Percentiles rank a stretch among this genome's conserved stretches.
These are phyloP conservation scores for Rhodotorula kratochvilovae DNA, from an alignment of 768 basidiomycete species.

Conservation along the genomic window DNA sequence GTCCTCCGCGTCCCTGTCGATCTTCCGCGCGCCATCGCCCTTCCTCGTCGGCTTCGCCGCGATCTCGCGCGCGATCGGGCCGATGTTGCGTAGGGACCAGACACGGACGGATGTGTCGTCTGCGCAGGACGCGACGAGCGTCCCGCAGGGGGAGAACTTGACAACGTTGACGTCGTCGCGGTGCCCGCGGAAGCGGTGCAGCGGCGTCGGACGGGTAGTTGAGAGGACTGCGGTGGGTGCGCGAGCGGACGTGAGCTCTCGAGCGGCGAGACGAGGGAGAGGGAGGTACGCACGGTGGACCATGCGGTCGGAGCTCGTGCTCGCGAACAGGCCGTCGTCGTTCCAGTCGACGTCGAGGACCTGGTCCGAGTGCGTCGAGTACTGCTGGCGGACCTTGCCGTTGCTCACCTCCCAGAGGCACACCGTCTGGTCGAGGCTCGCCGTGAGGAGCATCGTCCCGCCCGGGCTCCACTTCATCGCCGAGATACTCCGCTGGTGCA, in stretches of 20 bases:
- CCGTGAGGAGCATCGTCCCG: constrained; percentile 43
- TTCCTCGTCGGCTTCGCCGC: constrained; percentile 3
- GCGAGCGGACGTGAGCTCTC: no score
- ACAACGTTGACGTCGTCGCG: constrained; percentile 46
- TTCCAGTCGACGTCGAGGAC: constrained; percentile 43
- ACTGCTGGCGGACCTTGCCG: constrained; percentile 43
- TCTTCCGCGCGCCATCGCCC: constrained; percentile 16
- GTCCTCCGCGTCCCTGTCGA: constrained; percentile 28
- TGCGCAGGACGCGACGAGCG: constrained; percentile 43
- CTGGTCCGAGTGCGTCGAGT: constrained; percentile 36
- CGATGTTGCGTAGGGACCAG: constrained; percentile 40
- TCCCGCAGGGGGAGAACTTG: constrained; percentile 42
- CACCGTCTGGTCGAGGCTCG: constrained; percentile 42
- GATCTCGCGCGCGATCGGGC: constrained; percentile 10
- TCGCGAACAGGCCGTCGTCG: constrained; percentile 41
- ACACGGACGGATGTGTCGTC: constrained; percentile 46
- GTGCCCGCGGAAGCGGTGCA: constrained; percentile 45
- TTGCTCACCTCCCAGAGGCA: constrained; percentile 44
- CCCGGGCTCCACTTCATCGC: constrained; percentile 41
- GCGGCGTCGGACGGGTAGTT: constrained; percentile 25
- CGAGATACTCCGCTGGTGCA: constrained; percentile 37
- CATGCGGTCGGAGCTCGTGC: constrained; percentile 38
- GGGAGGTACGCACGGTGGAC: constrained; percentile 34
- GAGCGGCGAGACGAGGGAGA: neutral
- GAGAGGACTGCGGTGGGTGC: constrained; percentile 25